Conservation (phyloP, 371 early-diverging fungal species). For the Mortierella sp. region DNA sequence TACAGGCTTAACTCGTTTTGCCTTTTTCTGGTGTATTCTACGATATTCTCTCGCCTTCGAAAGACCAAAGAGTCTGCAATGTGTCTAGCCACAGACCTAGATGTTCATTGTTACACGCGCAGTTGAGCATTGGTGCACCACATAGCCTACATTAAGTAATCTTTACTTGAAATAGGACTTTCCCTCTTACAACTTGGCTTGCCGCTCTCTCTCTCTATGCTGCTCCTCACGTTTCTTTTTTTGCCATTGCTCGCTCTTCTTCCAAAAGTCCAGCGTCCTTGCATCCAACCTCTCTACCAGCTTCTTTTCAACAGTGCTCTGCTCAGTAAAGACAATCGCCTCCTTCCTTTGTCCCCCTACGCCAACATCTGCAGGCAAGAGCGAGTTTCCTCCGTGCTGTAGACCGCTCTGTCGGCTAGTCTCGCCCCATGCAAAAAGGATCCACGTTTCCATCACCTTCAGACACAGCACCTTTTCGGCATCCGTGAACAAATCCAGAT, state of each 20-base stretch:
- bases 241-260: constrained; percentile 27
- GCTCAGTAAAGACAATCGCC: constrained; percentile 49
- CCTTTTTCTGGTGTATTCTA: no score
- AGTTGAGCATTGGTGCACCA: no score
- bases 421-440: constrained; percentile 52
- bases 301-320: constrained; percentile 41
- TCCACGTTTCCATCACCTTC: constrained; percentile 34
- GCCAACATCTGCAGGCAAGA: constrained; percentile 44
- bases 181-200: constrained; percentile 16
- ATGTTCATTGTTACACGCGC: no score
- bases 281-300: constrained; percentile 44
- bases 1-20: no score
- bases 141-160: no score
- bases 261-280: constrained; percentile 44
- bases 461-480: constrained; percentile 34
- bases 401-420: constrained; percentile 27
- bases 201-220: constrained; percentile 3
- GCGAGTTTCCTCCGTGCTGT: constrained; percentile 25
- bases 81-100: no score
- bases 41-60: no score
- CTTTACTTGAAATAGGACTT: no score
- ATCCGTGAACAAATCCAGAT: constrained; percentile 23
- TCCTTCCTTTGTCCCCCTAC: constrained; percentile 29
- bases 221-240: constrained; percentile 19
- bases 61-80: no score